These are phyloP conservation scores for Penicillium goetzii DNA, from an alignment of 495 filamentous ascomycete genomes.

Conservation along the genomic window DNA sequence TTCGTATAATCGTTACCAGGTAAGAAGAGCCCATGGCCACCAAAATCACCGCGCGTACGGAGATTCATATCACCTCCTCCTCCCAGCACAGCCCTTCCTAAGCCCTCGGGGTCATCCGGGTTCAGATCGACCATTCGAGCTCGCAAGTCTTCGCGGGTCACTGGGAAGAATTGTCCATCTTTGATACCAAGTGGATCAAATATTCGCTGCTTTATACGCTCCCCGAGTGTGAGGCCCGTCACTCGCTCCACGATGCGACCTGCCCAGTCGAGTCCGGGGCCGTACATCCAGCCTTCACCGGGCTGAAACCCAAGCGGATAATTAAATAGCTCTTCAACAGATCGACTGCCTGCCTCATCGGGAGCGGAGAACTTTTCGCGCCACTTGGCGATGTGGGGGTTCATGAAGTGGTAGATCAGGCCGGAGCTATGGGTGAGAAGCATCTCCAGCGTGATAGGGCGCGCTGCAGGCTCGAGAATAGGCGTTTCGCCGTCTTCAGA, in stretches of 20 bases:
- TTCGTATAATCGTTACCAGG: slow-evolving; percentile 52
- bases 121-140: slow-evolving; percentile 41
- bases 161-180: slow-evolving; percentile 46
- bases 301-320: slow-evolving; percentile 53
- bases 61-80: slow-evolving; percentile 31
- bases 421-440: slow-evolving; percentile 57
- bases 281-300: slow-evolving; percentile 54
- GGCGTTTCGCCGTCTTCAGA: slow-evolving; percentile 32
- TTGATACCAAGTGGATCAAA: slow-evolving; percentile 49
- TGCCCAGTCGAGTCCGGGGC: slow-evolving; percentile 56
- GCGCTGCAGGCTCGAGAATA: slow-evolving; percentile 28
- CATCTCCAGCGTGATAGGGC: slow-evolving; percentile 46
- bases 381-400: slow-evolving; percentile 40
- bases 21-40: slow-evolving; percentile 57
- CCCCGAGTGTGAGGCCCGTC: slow-evolving; percentile 39
- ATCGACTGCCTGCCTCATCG: slow-evolving; percentile 11
- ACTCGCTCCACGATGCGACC: slow-evolving; percentile 49
- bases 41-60: slow-evolving; percentile 43
- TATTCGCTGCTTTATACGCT: slow-evolving; percentile 51
- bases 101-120: slow-evolving; percentile 28
- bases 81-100: slow-evolving; percentile 32
- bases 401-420: slow-evolving; percentile 46
- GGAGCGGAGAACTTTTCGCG: slow-evolving; percentile 34
- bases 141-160: slow-evolving; percentile 38
- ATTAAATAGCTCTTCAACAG: slow-evolving; percentile 33